Evolutionary conservation across 305 asterid genomes (phyloP), one percentile per base, ranked within the genome.

Genomic region (Fraxinus xanthoxyloides): DNA sequence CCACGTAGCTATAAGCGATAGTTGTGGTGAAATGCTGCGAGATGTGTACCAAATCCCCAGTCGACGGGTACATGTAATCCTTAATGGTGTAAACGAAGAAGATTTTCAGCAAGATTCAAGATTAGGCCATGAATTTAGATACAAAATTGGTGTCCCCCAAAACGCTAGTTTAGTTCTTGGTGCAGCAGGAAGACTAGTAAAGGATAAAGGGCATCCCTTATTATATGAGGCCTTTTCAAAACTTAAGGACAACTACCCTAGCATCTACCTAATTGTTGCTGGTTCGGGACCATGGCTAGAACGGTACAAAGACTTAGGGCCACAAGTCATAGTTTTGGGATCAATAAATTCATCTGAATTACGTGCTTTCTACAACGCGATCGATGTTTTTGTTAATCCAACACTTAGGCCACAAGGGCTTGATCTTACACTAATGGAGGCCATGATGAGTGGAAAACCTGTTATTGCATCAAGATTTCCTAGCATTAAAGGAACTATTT

Each of bases 361-460:
- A 73, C 85, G 88, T 0, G 92, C 88, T 0, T 95, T 95, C 40
- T 95, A 95, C 43, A 95, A 93, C 9, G 88, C 94, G 13, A 95
- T 95, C 48, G 98, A 93, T 76, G 82, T 93, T 7, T 93, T 95
- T 24, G 98, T 95, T 3, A 95, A 93, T 12, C 98, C 97, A 9
- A 93, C 98, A 3, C 90, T 95, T 17, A 82, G 98, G 87, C 98
- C 98, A 26, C 99, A 95, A 76, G 99, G 99, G 81, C 97, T 95
- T 32, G 99, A 95, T 88, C 95, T 91, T 7, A 95, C 97, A 7
- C 84, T 95, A 2, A 92, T 92, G 97, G 99, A 95, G 82, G 97
- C 99, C 17, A 92, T 93, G 98, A 89, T 93, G 95, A 93, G 94
- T 46, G 99, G 98, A 65, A 95, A 91, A 81, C 90, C 99, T 0